These are phyloP conservation scores for Pleoardoris graminearum DNA, from an alignment of 2,329 filamentous ascomycete genomes.

Conservation along the genomic window DNA sequence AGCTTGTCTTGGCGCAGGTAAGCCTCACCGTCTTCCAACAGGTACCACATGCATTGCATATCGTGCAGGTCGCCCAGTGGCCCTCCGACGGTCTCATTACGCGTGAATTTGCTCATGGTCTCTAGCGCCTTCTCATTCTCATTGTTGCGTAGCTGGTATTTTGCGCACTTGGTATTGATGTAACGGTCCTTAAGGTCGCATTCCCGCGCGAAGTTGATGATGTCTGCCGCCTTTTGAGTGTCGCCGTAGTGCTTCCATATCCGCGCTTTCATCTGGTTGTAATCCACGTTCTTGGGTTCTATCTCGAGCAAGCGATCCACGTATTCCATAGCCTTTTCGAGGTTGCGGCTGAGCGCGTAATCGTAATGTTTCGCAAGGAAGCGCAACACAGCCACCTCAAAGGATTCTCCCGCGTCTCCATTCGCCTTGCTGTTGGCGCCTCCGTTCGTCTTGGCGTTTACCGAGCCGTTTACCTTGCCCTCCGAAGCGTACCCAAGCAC, in stretches of 20 bases:
- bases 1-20: slow-evolving; percentile 80
- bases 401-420: slow-evolving; percentile 59
- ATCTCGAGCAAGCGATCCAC: slow-evolving; percentile 82
- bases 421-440: slow-evolving; percentile 54
- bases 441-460: slow-evolving; percentile 53
- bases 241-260: slow-evolving; percentile 92
- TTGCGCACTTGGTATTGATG: slow-evolving; percentile 97
- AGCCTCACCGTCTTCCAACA: slow-evolving; percentile 92
- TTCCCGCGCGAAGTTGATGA: slow-evolving; percentile 84
- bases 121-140: slow-evolving; percentile 83
- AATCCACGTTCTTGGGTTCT: slow-evolving; percentile 81
- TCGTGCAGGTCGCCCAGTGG: slow-evolving; percentile 89
- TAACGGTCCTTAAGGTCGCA: slow-evolving; percentile 91
- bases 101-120: slow-evolving; percentile 91
- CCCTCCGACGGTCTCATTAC: slow-evolving; percentile 84
- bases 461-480: slow-evolving; percentile 54
- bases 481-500: slow-evolving; percentile 77
- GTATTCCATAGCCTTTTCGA: slow-evolving; percentile 78
- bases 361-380: slow-evolving; percentile 98
- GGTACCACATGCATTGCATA: slow-evolving; percentile 98
- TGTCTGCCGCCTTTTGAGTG: slow-evolving; percentile 74
- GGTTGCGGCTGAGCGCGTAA: slow-evolving; percentile 82
- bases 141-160: slow-evolving; percentile 93
- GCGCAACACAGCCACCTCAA: slow-evolving; percentile 80
- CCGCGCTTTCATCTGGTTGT: slow-evolving; percentile 91